Conservation (phyloP, 2,329 filamentous ascomycete genomes). For the Lojkania enalia region DNA sequence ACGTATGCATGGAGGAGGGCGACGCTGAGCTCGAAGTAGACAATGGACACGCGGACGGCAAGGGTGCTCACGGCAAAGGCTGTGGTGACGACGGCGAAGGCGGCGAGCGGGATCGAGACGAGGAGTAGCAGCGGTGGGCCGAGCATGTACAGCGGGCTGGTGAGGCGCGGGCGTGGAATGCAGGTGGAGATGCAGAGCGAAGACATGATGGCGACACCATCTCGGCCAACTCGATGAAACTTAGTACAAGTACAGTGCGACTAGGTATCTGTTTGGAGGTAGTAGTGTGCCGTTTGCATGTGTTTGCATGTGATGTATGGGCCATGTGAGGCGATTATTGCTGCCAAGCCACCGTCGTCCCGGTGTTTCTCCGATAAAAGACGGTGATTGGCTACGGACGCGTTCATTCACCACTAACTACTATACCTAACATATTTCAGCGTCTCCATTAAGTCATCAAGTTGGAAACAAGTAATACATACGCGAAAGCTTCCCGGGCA, state of each 20-base stretch:
- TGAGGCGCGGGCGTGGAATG: slow-evolving; percentile 7
- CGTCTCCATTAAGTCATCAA: too few relatives aligned
- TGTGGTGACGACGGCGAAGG: slow-evolving; percentile 45
- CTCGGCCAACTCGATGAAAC: not conserved
- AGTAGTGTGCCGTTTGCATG: not conserved
- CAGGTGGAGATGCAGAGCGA: not conserved
- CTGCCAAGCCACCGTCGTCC: not conserved
- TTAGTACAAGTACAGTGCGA: too few relatives aligned
- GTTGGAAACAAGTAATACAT: too few relatives aligned
- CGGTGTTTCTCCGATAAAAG: too few relatives aligned
- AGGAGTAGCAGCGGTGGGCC: slow-evolving; percentile 42
- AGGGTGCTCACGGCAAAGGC: slow-evolving; percentile 44
- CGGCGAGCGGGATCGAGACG: slow-evolving; percentile 44
- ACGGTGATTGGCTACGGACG: too few relatives aligned
- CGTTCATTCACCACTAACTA: too few relatives aligned
- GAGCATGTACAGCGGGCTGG: slow-evolving; percentile 37
- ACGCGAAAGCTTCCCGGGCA: too few relatives aligned
- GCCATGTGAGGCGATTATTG: not conserved
- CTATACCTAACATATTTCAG: too few relatives aligned
- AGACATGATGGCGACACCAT: not conserved
- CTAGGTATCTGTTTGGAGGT: too few relatives aligned
- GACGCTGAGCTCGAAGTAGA: slow-evolving; percentile 48
- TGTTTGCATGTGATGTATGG: not conserved
- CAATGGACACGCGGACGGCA: slow-evolving; percentile 44
- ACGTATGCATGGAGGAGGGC: slow-evolving; percentile 46